These are phyloP conservation scores for Acer saccharum DNA, from an alignment of 345 rosid genomes.

Conservation along the genomic window DNA sequence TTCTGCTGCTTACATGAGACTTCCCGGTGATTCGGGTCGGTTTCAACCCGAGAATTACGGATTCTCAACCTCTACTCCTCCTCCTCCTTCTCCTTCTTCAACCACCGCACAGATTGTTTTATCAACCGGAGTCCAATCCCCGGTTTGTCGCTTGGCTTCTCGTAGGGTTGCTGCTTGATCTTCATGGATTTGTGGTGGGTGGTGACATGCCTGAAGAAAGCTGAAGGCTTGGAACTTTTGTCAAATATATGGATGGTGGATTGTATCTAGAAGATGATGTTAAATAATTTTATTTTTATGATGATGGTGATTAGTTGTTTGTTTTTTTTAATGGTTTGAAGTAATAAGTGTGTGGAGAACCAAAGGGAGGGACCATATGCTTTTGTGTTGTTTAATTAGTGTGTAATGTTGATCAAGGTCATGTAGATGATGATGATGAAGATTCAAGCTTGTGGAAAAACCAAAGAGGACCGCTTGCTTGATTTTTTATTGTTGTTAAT, in stretches of 20 bases:
- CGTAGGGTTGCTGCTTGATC: constrained; percentile 53
- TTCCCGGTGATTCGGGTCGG: constrained; percentile 85
- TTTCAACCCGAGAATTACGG: constrained; percentile 43
- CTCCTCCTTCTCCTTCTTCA: constrained; percentile 13
- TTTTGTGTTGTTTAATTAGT: constrained; percentile 16
- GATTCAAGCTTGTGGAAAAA: background rate
- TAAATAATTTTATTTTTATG: background rate
- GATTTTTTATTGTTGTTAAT: background rate
- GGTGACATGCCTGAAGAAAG: constrained; percentile 33
- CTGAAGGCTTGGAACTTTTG: constrained; percentile 35
- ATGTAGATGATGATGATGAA: background rate
- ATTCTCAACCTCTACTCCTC: constrained; percentile 31
- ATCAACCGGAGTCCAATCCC: constrained; percentile 62
- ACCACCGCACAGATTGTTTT: constrained; percentile 35
- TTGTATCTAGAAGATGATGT: background rate
- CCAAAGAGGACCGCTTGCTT: constrained; percentile 26
- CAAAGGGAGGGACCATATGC: constrained; percentile 38
- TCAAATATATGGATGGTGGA: background rate
- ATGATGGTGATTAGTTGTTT: background rate
- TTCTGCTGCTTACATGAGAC: constrained; percentile 76
- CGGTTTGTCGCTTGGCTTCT: constrained; percentile 46
- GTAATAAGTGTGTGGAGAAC: constrained; percentile 35
- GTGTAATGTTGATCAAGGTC: background rate
- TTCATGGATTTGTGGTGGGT: background rate
- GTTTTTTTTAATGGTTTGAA: background rate